These are phyloP conservation scores for Akebia trifoliata DNA, from an alignment of 164 flowering plant species.

Conservation along the genomic window DNA sequence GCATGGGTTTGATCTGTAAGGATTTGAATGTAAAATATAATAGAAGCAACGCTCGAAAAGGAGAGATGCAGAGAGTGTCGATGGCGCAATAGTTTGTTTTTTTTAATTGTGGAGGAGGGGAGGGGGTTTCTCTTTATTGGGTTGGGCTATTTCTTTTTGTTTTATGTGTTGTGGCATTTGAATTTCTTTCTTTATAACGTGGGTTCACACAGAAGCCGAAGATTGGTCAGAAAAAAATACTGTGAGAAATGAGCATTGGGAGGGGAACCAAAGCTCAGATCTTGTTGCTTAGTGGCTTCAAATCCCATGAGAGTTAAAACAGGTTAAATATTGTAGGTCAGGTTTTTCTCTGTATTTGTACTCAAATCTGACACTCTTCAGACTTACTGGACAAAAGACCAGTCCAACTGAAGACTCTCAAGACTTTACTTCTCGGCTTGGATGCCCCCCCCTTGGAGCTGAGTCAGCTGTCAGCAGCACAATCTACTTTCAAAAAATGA, in stretches of 20 bases:
- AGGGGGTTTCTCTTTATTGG: too few relatives aligned
- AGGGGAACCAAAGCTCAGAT: constrained; percentile 32
- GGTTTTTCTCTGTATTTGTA: constrained; percentile 27
- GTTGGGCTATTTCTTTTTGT: constrained; percentile 41
- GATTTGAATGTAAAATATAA: constrained; percentile 32
- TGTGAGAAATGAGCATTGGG: constrained; percentile 29
- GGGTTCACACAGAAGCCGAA: constrained; percentile 36
- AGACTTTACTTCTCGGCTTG: too few relatives aligned
- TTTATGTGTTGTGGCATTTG: constrained; percentile 29
- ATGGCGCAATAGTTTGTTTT: constrained; percentile 15
- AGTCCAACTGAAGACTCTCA: too few relatives aligned
- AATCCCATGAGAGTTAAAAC: constrained; percentile 17
- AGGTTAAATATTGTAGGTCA: constrained; percentile 15
- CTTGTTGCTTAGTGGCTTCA: constrained; percentile 18
- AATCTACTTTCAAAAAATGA: too few relatives aligned
- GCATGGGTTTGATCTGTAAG: constrained; percentile 50
- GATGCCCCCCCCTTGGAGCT: too few relatives aligned
- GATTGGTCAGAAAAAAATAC: constrained; percentile 37
- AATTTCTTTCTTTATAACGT: constrained; percentile 4
- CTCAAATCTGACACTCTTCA: constrained; percentile 28
- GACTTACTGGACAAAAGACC: constrained; percentile 54
- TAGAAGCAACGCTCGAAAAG: constrained; percentile 26
- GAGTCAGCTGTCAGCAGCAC: too few relatives aligned
- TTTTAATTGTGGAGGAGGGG: too few relatives aligned
- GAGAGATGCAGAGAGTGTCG: too few relatives aligned